These are phyloP conservation scores for Chalaropsis thielavioides DNA, from an alignment of 2,329 filamentous ascomycete genomes.

Conservation along the genomic window DNA sequence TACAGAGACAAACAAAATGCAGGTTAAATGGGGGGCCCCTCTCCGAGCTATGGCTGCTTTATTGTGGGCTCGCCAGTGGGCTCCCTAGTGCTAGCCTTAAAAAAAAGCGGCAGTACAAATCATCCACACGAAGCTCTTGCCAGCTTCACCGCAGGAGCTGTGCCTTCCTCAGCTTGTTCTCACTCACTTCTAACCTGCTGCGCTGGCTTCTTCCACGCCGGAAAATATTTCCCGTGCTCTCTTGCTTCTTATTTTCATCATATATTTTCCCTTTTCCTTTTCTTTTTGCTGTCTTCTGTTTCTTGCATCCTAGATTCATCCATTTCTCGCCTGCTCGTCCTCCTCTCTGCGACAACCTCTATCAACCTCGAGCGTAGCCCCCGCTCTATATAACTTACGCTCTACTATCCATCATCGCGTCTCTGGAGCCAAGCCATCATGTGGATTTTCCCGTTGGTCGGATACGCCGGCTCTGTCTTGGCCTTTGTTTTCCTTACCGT, in stretches of 20 bases:
- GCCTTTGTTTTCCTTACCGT: constrained; percentile 91
- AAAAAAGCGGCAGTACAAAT: not conserved
- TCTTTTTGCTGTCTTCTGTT: not conserved
- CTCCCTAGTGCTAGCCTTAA: not conserved
- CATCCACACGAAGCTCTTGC: not conserved
- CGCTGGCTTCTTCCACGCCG: not conserved
- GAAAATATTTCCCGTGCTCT: not conserved
- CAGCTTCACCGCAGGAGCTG: not conserved
- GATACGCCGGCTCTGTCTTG: constrained; percentile 72
- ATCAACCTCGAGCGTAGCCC: not conserved
- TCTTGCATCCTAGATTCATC: not conserved
- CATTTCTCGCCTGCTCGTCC: not conserved
- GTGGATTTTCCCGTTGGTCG: constrained; percentile 91
- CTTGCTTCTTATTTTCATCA: not conserved
- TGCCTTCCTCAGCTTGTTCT: not conserved
- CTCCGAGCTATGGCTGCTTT: not conserved
- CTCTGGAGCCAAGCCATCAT: constrained; percentile 36
- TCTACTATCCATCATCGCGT: not conserved
- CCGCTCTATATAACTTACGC: not conserved
- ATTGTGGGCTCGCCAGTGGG: not conserved
- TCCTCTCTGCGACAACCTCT: not conserved
- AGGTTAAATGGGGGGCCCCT: not conserved
- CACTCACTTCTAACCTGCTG: not conserved
- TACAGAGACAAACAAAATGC: too few species aligned
- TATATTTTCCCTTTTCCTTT: not conserved